Base-by-base conservation (phyloP, 148 eudicot species). In the Heliamphora exappendiculata region DNA sequence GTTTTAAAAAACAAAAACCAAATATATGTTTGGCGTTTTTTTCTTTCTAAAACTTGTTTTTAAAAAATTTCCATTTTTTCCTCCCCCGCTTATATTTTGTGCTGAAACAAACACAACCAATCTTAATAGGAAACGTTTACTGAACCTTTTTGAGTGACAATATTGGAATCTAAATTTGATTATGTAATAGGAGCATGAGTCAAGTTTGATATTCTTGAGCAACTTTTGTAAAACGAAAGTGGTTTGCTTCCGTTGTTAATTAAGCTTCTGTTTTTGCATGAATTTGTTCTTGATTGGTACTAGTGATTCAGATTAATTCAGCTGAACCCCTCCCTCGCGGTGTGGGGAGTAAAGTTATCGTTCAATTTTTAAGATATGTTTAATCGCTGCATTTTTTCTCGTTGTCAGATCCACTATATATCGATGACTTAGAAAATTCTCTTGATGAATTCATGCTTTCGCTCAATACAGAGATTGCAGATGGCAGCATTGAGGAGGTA, bases 401-500 rank as follows among this genome's bases (percentile, higher is more conserved):
- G 26, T 73, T 53, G 51, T 8, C 87, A 91, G 93, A 86, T 72
- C 83, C 73, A 28, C 78, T 91, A 50, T 89, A 89, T 77, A 81
- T 91, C 34, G 94, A 91, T 66, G 98, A 91, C 72, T 79, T 93
- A 68, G 98, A 93, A 83, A 70, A 67, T 5, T 49, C 85, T 82
- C 89, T 93, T 45, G 79, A 78, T 49, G 85, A 86, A 12, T 87
- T 83, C 49, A 74, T 91, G 96, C 75, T 79, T 17, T 74, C 90
- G 58, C 84, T 93, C 24, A 79, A 82, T 74, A 89, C 88, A 29
- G 85, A 47, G 55, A 82, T 83, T 5, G 87, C 70, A 5, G 98
- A 93, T 74, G 94, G 91, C 47, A 91, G 98, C 82, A 33, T 93
- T 73, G 91, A 82, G 78, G 92, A 93, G 92, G 96, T 93, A 74